Evolutionary conservation across 2,329 filamentous ascomycete genomes (phyloP), one percentile per base, ranked within the genome.

Genomic region (Aspergillus niger): DNA sequence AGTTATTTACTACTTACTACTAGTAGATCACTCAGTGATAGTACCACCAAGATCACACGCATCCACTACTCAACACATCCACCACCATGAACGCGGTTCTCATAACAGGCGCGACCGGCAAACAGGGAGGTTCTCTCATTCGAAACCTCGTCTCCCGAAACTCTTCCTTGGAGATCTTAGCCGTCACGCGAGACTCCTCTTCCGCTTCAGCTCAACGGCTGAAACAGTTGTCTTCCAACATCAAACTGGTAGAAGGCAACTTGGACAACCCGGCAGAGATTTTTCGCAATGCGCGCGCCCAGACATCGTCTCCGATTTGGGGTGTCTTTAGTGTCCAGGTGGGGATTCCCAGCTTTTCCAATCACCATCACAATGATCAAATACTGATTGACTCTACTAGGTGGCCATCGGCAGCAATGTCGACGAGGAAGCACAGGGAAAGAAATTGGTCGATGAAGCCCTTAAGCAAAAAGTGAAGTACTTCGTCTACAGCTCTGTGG

Each of bases 401-500:
- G 20, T 56, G 7, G 47, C 57, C 11, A 57, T 51, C n/a, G 55
- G 58, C 13, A 38, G 39, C 15, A 58, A 57, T 6, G 50, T 26
- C 44, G 24, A 57, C n/a, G 20, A 47, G 63, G 83, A 85, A 62
- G 61, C 65, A 1, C 86, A 90, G 71, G 87, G 86, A 56, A 86
- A 81, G 43, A 79, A 74, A 0, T 74, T 90, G 7, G 78, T 89
- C 58, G 83, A 88, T 60, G 83, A 80, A 15, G 79, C 84, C 3
- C 69, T 89, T 59, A 79, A 81, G 24, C 72, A 83, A 28, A 79
- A 79, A 10, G 84, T 89, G 41, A 77, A 81, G 60, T 82, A 86
- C 68, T 87, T 90, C 66, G 82, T 90, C 48, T 90, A 89, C 74
- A 83, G 81, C 28, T 85, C 82, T 55, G 85, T 89, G 22, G 88